phyloP scores from a whole-genome alignment of 352 stramenopile species.

The Phytophthora pinifolia region DNA sequence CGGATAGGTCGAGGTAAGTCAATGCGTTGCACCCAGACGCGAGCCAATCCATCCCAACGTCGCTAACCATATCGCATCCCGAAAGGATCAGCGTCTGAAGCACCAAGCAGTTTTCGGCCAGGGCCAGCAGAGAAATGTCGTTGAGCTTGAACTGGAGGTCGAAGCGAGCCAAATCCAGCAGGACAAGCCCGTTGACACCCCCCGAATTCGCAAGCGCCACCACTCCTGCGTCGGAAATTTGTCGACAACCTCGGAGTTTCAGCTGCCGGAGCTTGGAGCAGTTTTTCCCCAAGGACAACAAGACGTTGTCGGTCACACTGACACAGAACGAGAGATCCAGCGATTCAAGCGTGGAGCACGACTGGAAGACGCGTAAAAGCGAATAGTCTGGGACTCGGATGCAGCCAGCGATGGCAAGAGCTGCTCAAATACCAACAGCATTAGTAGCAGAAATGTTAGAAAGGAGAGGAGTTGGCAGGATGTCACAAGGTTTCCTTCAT shows the following conservation, averaged over 20 bases:
- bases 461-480: neutral
- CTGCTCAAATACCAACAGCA: constrained; percentile 24
- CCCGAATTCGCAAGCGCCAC: constrained; percentile 67
- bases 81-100: constrained; percentile 59
- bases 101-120: constrained; percentile 60
- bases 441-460: constrained; percentile 1
- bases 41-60: constrained; percentile 93
- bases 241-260: constrained; percentile 78
- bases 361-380: constrained; percentile 79
- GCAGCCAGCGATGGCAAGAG: constrained; percentile 73
- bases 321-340: constrained; percentile 85
- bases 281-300: constrained; percentile 67
- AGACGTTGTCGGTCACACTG: constrained; percentile 75
- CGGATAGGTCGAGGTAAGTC: constrained; percentile 77
- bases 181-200: constrained; percentile 55
- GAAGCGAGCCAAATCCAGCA: constrained; percentile 83
- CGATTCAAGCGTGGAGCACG: constrained; percentile 60
- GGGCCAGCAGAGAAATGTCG: constrained; percentile 87
- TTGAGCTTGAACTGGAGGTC: constrained; percentile 92
- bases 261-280: constrained; percentile 65
- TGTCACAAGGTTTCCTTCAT: neutral
- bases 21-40: constrained; percentile 77
- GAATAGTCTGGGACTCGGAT: constrained; percentile 73
- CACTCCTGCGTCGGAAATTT: constrained; percentile 87
- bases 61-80: constrained; percentile 91